Evolutionary conservation across 106 monocot genomes (phyloP), one percentile per base, ranked within the genome.

Genomic region (Dendrobium officinale): DNA sequence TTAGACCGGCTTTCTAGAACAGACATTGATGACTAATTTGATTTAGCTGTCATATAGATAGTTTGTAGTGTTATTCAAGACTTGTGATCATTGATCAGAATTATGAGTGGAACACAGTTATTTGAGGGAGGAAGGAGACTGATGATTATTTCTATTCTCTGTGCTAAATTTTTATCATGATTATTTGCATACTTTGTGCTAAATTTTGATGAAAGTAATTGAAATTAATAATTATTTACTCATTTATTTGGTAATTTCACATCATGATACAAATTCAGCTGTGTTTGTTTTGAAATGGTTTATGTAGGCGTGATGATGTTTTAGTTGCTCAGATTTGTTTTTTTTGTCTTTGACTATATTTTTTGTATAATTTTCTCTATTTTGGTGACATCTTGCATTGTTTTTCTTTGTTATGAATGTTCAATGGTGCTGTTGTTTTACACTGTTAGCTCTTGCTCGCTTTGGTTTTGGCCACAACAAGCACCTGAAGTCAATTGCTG

Each of bases 381-480:
- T 74, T 37, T 74, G 2, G 13, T 74, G n/a, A 9, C 76, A 48
- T 51, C 2, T 76, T 76, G 26, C 11, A 10, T 75, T 18, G 27
- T 78, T 75, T 82, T 80, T 49, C 54, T 67, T 80, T 78, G 82
- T 91, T 82, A 86, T 81, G 67, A 24, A 29, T 24, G 75, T 18
- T 68, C 9, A 82, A 67, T 84, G 45, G 55, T 45, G 16, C 79
- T 42, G 33, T 6, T 77, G 9, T 86, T n/a, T 42, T 48, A 68
- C 82, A 18, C 85, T 83, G 26, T 7, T 85, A 97, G 97, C 91
- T 72, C 92, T 97, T 84, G 86, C 86, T 16, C 94, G 94, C 24
- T 97, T 97, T 87, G 97, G 94, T 68, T 87, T 94, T 83, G 90
- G 92, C 16, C 97, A 97, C 83, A 97, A 88, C 78, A 97, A 88